phyloP scores from a whole-genome alignment of 169 alveolate species.

The Babesia bovis region DNA sequence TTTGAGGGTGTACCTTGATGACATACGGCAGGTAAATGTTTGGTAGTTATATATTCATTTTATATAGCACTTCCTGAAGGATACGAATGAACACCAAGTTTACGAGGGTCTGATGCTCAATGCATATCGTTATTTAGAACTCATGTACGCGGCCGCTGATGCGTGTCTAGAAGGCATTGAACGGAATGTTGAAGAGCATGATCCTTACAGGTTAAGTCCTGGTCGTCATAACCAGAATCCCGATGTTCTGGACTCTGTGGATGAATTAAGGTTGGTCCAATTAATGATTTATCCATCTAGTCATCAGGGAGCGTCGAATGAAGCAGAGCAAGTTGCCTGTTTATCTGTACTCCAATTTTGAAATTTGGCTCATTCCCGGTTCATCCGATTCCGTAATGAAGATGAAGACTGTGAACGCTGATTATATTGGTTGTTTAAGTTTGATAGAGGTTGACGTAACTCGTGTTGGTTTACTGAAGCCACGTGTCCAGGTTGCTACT shows the following conservation, averaged over 20 bases:
- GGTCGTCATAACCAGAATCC: background rate
- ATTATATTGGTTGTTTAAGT: conserved; percentile 85
- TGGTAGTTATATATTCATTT: background rate
- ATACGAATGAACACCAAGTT: conserved; percentile 51
- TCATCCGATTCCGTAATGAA: conserved; percentile 76
- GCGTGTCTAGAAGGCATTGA: conserved; percentile 27
- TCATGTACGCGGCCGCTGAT: conserved; percentile 75
- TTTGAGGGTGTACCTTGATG: conserved; percentile 55
- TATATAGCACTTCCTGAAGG: conserved; percentile 64
- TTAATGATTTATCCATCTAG: background rate
- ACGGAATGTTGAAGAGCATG: background rate
- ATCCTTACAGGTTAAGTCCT: conserved; percentile 7
- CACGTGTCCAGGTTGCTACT: conserved; percentile 91
- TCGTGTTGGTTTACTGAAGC: conserved; percentile 90
- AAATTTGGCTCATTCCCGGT: conserved; percentile 74
- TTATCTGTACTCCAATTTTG: conserved; percentile 57
- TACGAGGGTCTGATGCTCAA: conserved; percentile 78
- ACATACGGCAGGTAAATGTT: conserved; percentile 49
- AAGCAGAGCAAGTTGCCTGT: conserved; percentile 80
- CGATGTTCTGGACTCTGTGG: conserved; percentile 11
- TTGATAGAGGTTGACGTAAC: conserved; percentile 86
- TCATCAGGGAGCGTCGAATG: conserved; percentile 72
- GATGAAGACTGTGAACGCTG: conserved; percentile 89
- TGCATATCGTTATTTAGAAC: conserved; percentile 73
- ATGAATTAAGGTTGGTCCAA: conserved; percentile 16